These are phyloP conservation scores for Neopestalotiopsis sp. DNA, from an alignment of 2,329 filamentous ascomycete species.

Conservation along the genomic window DNA sequence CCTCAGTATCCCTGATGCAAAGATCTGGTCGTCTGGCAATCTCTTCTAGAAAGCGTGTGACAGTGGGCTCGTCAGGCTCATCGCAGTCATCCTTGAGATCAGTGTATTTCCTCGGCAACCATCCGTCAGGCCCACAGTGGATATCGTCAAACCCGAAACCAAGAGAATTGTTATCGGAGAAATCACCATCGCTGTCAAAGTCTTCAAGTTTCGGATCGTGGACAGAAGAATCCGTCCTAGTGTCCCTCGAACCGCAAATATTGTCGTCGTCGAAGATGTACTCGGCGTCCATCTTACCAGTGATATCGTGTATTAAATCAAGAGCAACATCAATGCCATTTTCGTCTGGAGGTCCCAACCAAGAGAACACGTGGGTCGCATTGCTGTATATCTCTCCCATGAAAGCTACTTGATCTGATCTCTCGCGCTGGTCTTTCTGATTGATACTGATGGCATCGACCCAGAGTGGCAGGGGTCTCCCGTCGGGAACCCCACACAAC, in stretches of 20 bases:
- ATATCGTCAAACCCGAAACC: too few species aligned
- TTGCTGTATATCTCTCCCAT: conserved; percentile 29
- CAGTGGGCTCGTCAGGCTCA: neutral
- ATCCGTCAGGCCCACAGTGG: neutral
- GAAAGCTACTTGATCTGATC: conserved; percentile 24
- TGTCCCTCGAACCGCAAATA: neutral
- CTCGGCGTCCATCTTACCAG: neutral
- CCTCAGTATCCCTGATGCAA: neutral
- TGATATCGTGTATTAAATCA: neutral
- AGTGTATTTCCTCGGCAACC: neutral
- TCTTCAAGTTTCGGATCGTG: neutral
- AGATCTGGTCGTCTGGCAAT: neutral
- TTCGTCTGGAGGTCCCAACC: conserved; percentile 24
- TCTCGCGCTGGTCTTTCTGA: conserved; percentile 26
- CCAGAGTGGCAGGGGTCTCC: conserved; percentile 22
- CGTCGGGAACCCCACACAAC: neutral
- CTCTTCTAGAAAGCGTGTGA: neutral
- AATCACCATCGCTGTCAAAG: too few species aligned
- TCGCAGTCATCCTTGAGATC: neutral
- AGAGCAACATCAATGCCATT: neutral
- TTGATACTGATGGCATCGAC: conserved; percentile 32
- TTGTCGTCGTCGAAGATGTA: neutral
- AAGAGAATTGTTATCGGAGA: too few species aligned
- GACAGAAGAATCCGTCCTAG: neutral
- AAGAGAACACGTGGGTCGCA: conserved; percentile 27